phyloP scores from a whole-genome alignment of 2,329 filamentous ascomycete species.

The Aspergillus proliferans region DNA sequence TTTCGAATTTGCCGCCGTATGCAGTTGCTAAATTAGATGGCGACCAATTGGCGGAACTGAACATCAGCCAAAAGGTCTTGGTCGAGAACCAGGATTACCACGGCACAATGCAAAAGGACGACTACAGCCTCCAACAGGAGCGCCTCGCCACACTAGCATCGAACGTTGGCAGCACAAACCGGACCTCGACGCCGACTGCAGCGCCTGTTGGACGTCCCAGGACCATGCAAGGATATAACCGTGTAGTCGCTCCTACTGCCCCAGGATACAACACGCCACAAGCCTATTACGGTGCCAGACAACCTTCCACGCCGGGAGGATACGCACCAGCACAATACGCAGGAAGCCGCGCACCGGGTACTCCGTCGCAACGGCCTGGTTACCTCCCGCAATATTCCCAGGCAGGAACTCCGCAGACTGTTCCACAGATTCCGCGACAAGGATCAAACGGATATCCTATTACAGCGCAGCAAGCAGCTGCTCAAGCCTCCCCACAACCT shows the following conservation, averaged over 20 bases:
- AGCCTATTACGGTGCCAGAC: conserved; percentile 25
- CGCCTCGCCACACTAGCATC: conserved; percentile 29
- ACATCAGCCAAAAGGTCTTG: conserved; percentile 72
- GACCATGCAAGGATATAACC: conserved; percentile 29
- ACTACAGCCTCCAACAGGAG: conserved; percentile 51
- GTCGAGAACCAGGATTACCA: conserved; percentile 67
- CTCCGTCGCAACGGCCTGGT: conserved; percentile 31
- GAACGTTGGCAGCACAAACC: conserved; percentile 24
- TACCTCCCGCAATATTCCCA: conserved; percentile 33
- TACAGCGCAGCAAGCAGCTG: conserved; percentile 21
- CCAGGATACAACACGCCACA: conserved; percentile 24
- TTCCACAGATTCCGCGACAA: conserved; percentile 37
- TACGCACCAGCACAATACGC: conserved; percentile 29
- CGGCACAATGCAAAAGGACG: conserved; percentile 79
- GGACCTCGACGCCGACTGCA: conserved; percentile 25
- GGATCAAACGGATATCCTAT: conserved; percentile 33
- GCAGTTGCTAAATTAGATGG: conserved; percentile 81
- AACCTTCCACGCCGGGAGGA: conserved; percentile 23
- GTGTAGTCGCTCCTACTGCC: conserved; percentile 24
- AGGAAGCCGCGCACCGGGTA: conserved; percentile 27
- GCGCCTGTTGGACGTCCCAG: conserved; percentile 21
- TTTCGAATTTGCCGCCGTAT: conserved; percentile 72
- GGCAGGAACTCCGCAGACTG: conserved; percentile 22
- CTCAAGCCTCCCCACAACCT: conserved; percentile 29
- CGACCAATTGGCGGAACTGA: conserved; percentile 74